Conservation (phyloP, 805 yeast genomes). For the Barnettozyma salicaria region DNA sequence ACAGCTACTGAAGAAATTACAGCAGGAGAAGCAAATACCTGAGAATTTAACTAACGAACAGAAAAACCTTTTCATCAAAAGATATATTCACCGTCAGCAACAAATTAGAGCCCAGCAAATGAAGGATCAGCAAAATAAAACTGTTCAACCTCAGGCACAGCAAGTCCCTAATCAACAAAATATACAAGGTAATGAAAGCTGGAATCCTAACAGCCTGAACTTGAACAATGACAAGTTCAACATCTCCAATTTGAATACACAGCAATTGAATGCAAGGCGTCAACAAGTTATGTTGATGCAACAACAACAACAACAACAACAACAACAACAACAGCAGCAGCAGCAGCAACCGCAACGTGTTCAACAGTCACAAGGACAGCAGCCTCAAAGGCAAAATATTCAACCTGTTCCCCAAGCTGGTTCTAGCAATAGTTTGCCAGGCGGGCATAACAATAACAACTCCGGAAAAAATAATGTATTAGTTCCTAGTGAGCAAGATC, state of each 20-base stretch:
- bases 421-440: slow-evolving; percentile 10
- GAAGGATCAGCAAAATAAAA: slow-evolving; percentile 6
- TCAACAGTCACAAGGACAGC: slow-evolving; percentile 9
- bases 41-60: slow-evolving; percentile 21
- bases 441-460: too few relatives aligned
- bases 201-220: slow-evolving; percentile 3
- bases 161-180: not conserved
- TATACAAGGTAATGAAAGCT: slow-evolving; percentile 7
- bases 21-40: slow-evolving; percentile 23
- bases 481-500: slow-evolving; percentile 53
- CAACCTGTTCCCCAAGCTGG: slow-evolving; percentile 7
- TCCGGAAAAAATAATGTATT: slow-evolving; percentile 17
- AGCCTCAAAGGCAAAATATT: slow-evolving; percentile 7
- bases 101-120: slow-evolving; percentile 15
- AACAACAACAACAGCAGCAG: slow-evolving; percentile 8
- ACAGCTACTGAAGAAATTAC: slow-evolving; percentile 20
- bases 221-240: slow-evolving; percentile 1
- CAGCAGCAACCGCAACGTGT: slow-evolving; percentile 10
- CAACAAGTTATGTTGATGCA: slow-evolving; percentile 5
- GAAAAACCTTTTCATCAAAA: slow-evolving; percentile 20
- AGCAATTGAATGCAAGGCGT: slow-evolving; percentile 11
- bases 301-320: slow-evolving; percentile 8
- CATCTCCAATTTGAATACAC: slow-evolving; percentile 4
- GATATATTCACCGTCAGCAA: slow-evolving; percentile 23
- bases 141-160: slow-evolving; percentile 1